phyloP scores from a whole-genome alignment of 1,139 yeast genomes.

The Debaryomyces subglobosus region DNA sequence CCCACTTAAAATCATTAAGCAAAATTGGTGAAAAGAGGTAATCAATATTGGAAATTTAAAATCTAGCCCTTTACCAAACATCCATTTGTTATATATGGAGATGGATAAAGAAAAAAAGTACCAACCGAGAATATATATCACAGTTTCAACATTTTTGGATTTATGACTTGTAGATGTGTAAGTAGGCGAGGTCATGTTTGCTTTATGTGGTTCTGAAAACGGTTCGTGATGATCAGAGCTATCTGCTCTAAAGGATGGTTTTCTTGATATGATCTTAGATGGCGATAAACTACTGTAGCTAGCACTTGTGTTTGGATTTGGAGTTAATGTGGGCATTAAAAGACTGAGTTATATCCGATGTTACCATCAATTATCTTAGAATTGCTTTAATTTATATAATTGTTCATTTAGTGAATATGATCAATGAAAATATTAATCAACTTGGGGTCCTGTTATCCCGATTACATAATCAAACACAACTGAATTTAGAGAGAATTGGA shows the following conservation, averaged over 20 bases:
- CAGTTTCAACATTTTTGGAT: constrained; percentile 16
- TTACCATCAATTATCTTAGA: not conserved
- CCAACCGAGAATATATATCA: constrained; percentile 47
- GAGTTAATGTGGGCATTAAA: not conserved
- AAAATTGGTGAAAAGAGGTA: constrained; percentile 82
- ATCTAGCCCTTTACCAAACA: constrained; percentile 79
- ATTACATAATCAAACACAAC: constrained; percentile 3
- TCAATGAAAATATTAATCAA: not conserved
- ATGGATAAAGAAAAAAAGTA: constrained; percentile 68
- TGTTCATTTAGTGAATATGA: not conserved
- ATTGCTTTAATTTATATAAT: not conserved
- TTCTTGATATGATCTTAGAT: constrained; percentile 3
- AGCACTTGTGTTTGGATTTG: not conserved
- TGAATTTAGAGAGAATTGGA: constrained; percentile 3
- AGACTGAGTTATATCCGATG: not conserved
- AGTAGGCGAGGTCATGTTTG: not conserved
- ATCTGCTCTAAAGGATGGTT: constrained; percentile 5
- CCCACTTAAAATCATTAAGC: constrained; percentile 57
- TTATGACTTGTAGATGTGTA: not conserved
- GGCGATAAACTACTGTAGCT: not conserved
- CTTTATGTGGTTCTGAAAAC: not conserved
- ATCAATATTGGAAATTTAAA: constrained; percentile 82
- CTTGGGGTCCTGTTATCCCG: not conserved
- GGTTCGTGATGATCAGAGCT: constrained; percentile 1
- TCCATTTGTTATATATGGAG: constrained; percentile 95